Base-by-base conservation (phyloP, 495 filamentous ascomycete genomes). In the Astrocystis sublimbata region DNA sequence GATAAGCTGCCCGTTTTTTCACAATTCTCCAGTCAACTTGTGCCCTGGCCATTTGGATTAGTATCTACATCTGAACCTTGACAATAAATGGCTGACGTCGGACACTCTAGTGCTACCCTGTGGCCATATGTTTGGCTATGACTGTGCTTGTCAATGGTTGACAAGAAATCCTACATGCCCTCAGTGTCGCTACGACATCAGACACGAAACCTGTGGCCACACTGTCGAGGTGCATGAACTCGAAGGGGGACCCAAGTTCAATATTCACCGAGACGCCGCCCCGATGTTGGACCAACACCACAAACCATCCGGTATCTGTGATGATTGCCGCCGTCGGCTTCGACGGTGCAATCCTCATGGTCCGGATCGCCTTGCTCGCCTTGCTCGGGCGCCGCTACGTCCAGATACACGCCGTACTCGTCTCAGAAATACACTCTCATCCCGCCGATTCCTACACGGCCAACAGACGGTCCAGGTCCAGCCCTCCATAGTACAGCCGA, bases 81-180 rank as follows among this genome's bases (percentile, higher is more conserved):
- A 7, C 15, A 15, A 13, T 1, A 3, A 17, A 49, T 30, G n/a
- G 3, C 49, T 33, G 28, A 33, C 30, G 0, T 0, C 1, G 4
- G 4, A 13, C 17, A 8, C 33, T 35, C 10, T 15, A 33, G 49
- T 58, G 24, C 36, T 63, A 2, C 61, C 61, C 0, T 63, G 61
- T 9, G 53, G 53, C 7, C 61, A 63, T 17, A 12, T 52, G 1
- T 63, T 58, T 45, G 54, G 61, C 13, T 13, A 33, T 13, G 8
- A 15, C 12, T 63, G 61, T 19, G 10, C 58, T 3, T 13, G 4
- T 0, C 12, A 24, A 12, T 58, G 53, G 53, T 36, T 63, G 8
- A 0, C 2, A 5, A 10, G 24, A 0, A 28, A 2, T 0, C 7
- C n/a, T 1, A 52, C 8, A n/a, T 63, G 61, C 45, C 61, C 61